A percentile compares a stretch with the other conserved stretches of the same genome.
Conservation (phyloP, 768 basidiomycete genomes). For the Mycena metata region DNA sequence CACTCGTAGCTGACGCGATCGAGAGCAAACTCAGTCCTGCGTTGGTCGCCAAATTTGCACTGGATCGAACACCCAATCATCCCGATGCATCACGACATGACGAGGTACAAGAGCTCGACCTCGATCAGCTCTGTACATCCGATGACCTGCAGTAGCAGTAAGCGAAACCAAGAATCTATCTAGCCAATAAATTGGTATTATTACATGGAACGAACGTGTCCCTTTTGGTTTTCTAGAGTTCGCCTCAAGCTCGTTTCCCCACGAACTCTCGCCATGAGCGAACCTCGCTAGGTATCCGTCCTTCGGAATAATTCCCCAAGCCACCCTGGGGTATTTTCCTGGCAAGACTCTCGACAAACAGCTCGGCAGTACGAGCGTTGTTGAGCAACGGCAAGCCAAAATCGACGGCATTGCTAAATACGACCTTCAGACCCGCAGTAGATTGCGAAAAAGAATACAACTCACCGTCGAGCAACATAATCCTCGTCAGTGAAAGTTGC, state of each 20-base stretch:
- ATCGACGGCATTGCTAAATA: slow-evolving; percentile 88
- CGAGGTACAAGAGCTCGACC: slow-evolving; percentile 54
- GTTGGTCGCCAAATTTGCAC: slow-evolving; percentile 72
- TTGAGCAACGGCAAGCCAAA: slow-evolving; percentile 94
- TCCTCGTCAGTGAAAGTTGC: slow-evolving; percentile 88
- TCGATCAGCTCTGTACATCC: slow-evolving; percentile 63
- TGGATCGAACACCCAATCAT: slow-evolving; percentile 59
- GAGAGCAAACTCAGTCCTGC: slow-evolving; percentile 70
- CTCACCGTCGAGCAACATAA: slow-evolving; percentile 92
- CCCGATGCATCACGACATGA: slow-evolving; percentile 52
- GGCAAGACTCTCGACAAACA: slow-evolving; percentile 92
- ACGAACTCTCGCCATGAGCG: slow-evolving; percentile 93
- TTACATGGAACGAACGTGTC: slow-evolving; percentile 38
- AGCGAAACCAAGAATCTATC: background rate
- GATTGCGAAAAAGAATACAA: slow-evolving; percentile 30
- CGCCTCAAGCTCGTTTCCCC: slow-evolving; percentile 78
- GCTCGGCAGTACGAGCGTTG: slow-evolving; percentile 87
- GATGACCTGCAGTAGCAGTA: slow-evolving; percentile 53
- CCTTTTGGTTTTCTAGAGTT: slow-evolving; percentile 45
- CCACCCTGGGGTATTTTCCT: slow-evolving; percentile 88
- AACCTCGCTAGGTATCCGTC: slow-evolving; percentile 91
- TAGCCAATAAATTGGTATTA: slow-evolving; percentile 18
- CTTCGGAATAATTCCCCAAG: slow-evolving; percentile 84
- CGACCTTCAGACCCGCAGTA: slow-evolving; percentile 10
- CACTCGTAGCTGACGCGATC: slow-evolving; percentile 79